phyloP scores from a whole-genome alignment of 1,284 basidiomycete species.

The Apiotrichum veenhuisii region DNA sequence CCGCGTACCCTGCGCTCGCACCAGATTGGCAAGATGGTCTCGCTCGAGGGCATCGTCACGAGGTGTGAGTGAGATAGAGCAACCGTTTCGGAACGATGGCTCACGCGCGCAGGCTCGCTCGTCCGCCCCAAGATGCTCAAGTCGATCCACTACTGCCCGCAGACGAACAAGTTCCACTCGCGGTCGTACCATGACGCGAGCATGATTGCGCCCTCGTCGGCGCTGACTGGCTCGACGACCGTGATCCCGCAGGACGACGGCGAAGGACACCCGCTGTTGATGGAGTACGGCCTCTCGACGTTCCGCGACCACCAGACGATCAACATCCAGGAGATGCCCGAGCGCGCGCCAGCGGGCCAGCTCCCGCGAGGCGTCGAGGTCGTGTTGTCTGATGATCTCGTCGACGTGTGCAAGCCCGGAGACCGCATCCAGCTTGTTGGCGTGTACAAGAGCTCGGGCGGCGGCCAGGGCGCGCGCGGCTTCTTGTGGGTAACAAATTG shows the following conservation, averaged over 20 bases:
- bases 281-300: slow-evolving; percentile 87
- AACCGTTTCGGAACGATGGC: not conserved
- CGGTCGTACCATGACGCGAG: slow-evolving; percentile 92
- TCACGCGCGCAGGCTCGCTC: slow-evolving; percentile 61
- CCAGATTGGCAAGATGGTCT: slow-evolving; percentile 94
- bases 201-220: slow-evolving; percentile 64
- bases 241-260: slow-evolving; percentile 92
- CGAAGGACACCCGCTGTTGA: slow-evolving; percentile 78
- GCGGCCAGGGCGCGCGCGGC: slow-evolving; percentile 70
- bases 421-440: slow-evolving; percentile 97
- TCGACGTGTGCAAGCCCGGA: slow-evolving; percentile 96
- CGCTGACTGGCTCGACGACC: slow-evolving; percentile 62
- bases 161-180: slow-evolving; percentile 77
- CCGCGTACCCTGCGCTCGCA: slow-evolving; percentile 84
- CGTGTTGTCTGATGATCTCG: slow-evolving; percentile 92
- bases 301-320: slow-evolving; percentile 97
- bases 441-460: slow-evolving; percentile 88
- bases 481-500: slow-evolving; percentile 70
- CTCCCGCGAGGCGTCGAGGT: slow-evolving; percentile 93
- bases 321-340: slow-evolving; percentile 99
- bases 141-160: slow-evolving; percentile 91
- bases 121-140: slow-evolving; percentile 98
- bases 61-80: slow-evolving; percentile 62
- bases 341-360: slow-evolving; percentile 94
- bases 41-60: slow-evolving; percentile 96